Evolutionary conservation across 495 filamentous ascomycete genomes (phyloP).

Genomic region (Penicillium cosmopolitanum): DNA sequence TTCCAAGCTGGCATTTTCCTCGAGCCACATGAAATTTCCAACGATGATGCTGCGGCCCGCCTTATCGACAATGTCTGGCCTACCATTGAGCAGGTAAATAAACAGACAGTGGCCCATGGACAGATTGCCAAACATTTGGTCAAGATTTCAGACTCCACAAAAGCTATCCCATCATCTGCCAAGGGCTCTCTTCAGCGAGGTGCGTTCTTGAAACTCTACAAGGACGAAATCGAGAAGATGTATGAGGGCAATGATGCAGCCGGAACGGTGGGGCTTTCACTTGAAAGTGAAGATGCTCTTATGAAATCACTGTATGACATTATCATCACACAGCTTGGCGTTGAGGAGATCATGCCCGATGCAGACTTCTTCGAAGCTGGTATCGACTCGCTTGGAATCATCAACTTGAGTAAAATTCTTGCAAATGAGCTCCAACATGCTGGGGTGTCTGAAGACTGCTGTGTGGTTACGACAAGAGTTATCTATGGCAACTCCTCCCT

Average conservation of each 20-base stretch:
- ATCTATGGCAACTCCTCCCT: slow-evolving; percentile 18
- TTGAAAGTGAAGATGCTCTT: slow-evolving; percentile 11
- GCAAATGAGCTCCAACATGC: slow-evolving; percentile 7
- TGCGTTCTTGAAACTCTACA: slow-evolving; percentile 51
- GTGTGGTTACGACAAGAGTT: slow-evolving; percentile 1
- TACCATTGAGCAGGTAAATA: slow-evolving; percentile 51
- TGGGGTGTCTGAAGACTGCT: slow-evolving; percentile 5
- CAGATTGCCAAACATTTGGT: slow-evolving; percentile 35
- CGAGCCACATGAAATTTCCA: slow-evolving; percentile 37
- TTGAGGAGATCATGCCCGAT: slow-evolving; percentile 36
- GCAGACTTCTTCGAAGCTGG: slow-evolving; percentile 61
- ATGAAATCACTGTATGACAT: slow-evolving; percentile 14
- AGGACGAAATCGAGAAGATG: slow-evolving; percentile 54
- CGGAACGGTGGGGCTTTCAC: background rate
- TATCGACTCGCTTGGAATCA: slow-evolving; percentile 45
- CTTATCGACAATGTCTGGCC: slow-evolving; percentile 46
- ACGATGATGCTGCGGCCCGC: slow-evolving; percentile 3
- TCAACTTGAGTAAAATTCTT: slow-evolving; percentile 12
- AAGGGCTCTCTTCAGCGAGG: slow-evolving; percentile 61
- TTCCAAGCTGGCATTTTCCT: slow-evolving; percentile 58
- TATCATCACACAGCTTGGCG: slow-evolving; percentile 14
- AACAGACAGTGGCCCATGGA: slow-evolving; percentile 40
- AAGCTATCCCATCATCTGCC: slow-evolving; percentile 53
- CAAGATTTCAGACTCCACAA: slow-evolving; percentile 44
- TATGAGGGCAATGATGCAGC: slow-evolving; percentile 32